Evolutionary conservation across 2,329 filamentous ascomycete species (phyloP).

Genomic region (Dissoconium aciculare): DNA sequence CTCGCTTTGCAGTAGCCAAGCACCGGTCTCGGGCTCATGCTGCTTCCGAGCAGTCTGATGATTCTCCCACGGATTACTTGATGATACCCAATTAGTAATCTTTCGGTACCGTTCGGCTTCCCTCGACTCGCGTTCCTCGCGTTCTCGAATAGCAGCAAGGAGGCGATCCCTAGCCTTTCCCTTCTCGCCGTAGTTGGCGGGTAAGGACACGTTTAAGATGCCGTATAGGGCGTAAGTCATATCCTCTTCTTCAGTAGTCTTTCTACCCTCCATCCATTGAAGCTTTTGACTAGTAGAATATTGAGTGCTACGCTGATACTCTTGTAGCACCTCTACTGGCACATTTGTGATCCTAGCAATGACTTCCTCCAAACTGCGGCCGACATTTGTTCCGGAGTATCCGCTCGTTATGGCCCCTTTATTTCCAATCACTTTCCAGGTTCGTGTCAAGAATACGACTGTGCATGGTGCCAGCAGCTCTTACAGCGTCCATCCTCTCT

Average conservation of each 20-base stretch:
- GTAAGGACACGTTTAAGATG: conserved; percentile 9
- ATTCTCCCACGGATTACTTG: conserved; percentile 12
- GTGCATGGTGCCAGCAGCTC: conserved; percentile 3
- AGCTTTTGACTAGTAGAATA: conserved; percentile 7
- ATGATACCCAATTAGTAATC: conserved; percentile 11
- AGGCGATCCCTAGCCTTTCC: conserved; percentile 9
- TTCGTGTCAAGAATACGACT: conserved; percentile 2
- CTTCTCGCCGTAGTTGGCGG: conserved; percentile 10
- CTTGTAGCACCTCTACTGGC: neutral
- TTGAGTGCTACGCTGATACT: conserved; percentile 2
- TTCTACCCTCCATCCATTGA: conserved; percentile 11
- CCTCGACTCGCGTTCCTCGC: conserved; percentile 4
- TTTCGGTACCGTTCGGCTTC: conserved; percentile 7
- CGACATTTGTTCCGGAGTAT: neutral
- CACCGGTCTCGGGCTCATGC: conserved; percentile 6
- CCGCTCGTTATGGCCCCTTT: neutral
- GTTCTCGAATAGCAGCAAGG: conserved; percentile 3
- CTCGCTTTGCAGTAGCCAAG: conserved; percentile 9
- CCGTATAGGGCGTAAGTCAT: conserved; percentile 12
- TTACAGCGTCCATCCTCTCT: conserved; percentile 2
- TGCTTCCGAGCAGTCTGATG: conserved; percentile 8
- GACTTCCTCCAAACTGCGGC: neutral
- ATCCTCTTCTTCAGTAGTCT: conserved; percentile 9
- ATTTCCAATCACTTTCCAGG: conserved; percentile 3
- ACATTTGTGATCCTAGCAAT: neutral